Percentiles rank a stretch among this genome's conserved stretches.
Conservation (phyloP, 768 basidiomycete genomes). For the Lentinula lateritia region DNA sequence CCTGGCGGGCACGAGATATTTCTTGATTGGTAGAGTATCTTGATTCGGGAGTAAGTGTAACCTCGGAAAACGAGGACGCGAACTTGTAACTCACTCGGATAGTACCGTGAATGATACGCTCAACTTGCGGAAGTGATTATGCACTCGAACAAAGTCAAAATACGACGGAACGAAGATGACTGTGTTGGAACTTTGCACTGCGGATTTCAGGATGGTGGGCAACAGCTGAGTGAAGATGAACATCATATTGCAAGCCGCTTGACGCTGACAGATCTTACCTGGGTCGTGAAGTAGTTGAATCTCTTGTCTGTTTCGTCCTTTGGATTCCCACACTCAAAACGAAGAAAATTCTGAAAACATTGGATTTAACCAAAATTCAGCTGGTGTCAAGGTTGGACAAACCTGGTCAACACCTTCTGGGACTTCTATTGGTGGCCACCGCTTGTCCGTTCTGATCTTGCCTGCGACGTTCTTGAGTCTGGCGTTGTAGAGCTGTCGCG, state of each 20-base stretch:
- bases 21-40: conserved; percentile 90
- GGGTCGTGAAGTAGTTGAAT: conserved; percentile 82
- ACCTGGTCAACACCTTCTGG: conserved; percentile 84
- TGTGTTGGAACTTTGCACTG: conserved; percentile 87
- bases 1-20: conserved; percentile 87
- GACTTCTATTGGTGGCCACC: conserved; percentile 71
- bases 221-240: conserved; percentile 48
- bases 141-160: conserved; percentile 91
- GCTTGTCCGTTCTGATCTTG: conserved; percentile 63
- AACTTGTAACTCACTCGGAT: conserved; percentile 64
- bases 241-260: background rate
- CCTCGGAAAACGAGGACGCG: background rate
- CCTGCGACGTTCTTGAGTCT: conserved; percentile 80
- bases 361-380: background rate
- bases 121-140: conserved; percentile 77
- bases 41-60: conserved; percentile 21
- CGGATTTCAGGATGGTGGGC: conserved; percentile 81
- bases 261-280: conserved; percentile 37
- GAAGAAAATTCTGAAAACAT: conserved; percentile 53
- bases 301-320: conserved; percentile 83
- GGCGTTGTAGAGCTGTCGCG: conserved; percentile 71
- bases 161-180: conserved; percentile 90
- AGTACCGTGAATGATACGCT: conserved; percentile 73
- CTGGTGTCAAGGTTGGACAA: conserved; percentile 11
- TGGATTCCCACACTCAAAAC: conserved; percentile 66